A percentile compares a stretch with the other conserved stretches of the same genome.
Evolutionary conservation across 805 yeast genomes (phyloP).

Genomic region (Saccharomycopsis oosterbeekiorum): DNA sequence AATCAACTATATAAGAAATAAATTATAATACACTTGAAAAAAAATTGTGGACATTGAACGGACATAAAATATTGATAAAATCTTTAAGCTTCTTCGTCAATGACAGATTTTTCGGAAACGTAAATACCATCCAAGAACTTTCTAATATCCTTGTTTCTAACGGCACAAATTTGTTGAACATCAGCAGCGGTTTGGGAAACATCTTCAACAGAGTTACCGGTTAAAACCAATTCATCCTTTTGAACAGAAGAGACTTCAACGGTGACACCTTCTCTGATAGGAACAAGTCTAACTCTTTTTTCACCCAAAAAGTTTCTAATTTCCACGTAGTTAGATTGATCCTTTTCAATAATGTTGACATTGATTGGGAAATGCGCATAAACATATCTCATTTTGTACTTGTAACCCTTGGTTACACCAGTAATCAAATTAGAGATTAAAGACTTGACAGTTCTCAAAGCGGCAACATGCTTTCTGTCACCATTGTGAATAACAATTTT

Average conservation of each 20-base stretch:
- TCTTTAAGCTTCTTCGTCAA: conserved; percentile 44
- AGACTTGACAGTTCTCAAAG: conserved; percentile 97
- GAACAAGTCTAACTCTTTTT: conserved; percentile 87
- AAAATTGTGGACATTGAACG: not conserved
- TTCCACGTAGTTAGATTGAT: conserved; percentile 69
- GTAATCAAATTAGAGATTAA: conserved; percentile 87
- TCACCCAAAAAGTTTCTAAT: conserved; percentile 99
- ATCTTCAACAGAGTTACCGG: conserved; percentile 94
- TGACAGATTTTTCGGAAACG: conserved; percentile 90
- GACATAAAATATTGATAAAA: not conserved
- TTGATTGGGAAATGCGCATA: conserved; percentile 99
- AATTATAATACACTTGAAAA: conserved; percentile 4
- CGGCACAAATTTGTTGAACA: conserved; percentile 95
- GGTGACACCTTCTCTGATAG: conserved; percentile 81
- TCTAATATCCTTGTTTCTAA: conserved; percentile 99
- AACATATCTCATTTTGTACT: conserved; percentile 99
- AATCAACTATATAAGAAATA: not conserved
- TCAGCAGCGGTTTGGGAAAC: conserved; percentile 99
- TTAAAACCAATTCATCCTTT: conserved; percentile 89
- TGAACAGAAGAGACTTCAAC: conserved; percentile 71
- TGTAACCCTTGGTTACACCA: conserved; percentile 99
- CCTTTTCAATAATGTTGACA: conserved; percentile 80
- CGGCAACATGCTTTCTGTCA: conserved; percentile 99
- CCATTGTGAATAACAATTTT: conserved; percentile 95
- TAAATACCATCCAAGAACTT: conserved; percentile 99